Evolutionary conservation across 768 basidiomycete genomes (phyloP), one percentile per base, ranked within the genome.

Genomic region (Boletellus ananiceps): DNA sequence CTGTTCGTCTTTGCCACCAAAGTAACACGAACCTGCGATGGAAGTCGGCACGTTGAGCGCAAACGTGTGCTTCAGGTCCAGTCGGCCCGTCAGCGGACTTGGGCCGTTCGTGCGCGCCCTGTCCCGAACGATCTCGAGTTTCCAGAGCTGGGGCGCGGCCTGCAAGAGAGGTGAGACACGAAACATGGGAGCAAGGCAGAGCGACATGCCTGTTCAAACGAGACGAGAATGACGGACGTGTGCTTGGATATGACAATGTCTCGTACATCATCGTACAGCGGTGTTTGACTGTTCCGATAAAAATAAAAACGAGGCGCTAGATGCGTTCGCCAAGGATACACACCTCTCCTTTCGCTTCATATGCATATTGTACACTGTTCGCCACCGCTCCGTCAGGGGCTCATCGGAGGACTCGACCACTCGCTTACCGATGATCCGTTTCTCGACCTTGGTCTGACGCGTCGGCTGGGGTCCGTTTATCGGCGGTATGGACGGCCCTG

Each of bases 11-110:
- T 73, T 79, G 14, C 88, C 89, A 23, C 86, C 88, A 54, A 91
- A 88, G 63, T 88, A 86, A 53, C 85, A 86, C 7, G 84, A 81
- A 0, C 89, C 89, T 0, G 86, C 83, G 58, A 89, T 88, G 51
- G 86, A 80, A 21, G 85, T 83, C 9, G 73, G 58, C 3, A 66
- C 66, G 59, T 82, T 86, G 9, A 86, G 83, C 23, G 51, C 55
- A 74, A 88, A 90, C 0, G 86, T 83, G 53, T 88, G 86, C 42
- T 82, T 81, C 33, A 74, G 66, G 21, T 46, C 55, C 16, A 67
- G 50, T 21, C 66, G 62, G 5, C 57, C 55, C n/a, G 54, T 56
- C 60, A 50, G 15, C 15, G 47, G 42, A 5, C 48, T 50, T 11
- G 16, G 31, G 1, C 55, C 47, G 33, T 69, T 68, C 27, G 74